These are phyloP conservation scores for Xylaria castorea DNA, from an alignment of 495 filamentous ascomycete genomes.

Conservation along the genomic window DNA sequence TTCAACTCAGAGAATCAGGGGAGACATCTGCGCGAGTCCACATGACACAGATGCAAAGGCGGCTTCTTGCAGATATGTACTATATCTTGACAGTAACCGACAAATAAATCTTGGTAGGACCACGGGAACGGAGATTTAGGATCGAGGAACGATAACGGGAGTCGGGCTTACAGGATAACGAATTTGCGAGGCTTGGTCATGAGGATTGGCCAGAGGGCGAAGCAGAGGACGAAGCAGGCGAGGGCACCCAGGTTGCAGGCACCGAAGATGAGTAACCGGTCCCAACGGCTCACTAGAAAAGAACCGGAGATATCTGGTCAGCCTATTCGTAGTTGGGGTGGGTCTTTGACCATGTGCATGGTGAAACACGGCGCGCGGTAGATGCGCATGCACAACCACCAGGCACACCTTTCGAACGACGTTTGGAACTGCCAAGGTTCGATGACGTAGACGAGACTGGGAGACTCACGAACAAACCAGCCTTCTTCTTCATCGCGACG, in stretches of 20 bases:
- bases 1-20: slow-evolving; percentile 33
- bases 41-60: slow-evolving; percentile 41
- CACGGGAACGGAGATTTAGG: slow-evolving; percentile 22
- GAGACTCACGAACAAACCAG: slow-evolving; percentile 92
- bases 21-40: slow-evolving; percentile 36
- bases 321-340: slow-evolving; percentile 35
- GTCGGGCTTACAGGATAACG: slow-evolving; percentile 82
- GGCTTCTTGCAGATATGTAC: slow-evolving; percentile 41
- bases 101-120: slow-evolving; percentile 27
- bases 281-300: slow-evolving; percentile 90
- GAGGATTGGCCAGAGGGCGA: slow-evolving; percentile 83
- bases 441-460: slow-evolving; percentile 26
- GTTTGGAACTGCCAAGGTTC: slow-evolving; percentile 29
- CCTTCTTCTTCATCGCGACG: slow-evolving; percentile 93
- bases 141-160: slow-evolving; percentile 29
- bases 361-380: slow-evolving; percentile 48
- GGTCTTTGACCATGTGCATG: slow-evolving; percentile 44
- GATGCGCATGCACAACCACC: slow-evolving; percentile 49
- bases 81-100: slow-evolving; percentile 16
- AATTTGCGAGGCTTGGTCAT: slow-evolving; percentile 87
- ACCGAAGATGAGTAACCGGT: slow-evolving; percentile 88
- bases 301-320: slow-evolving; percentile 40
- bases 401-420: slow-evolving; percentile 43
- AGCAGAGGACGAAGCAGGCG: slow-evolving; percentile 91
- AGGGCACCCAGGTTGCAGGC: slow-evolving; percentile 90